Conservation (phyloP, 139 green algal genomes). For the Haematococcus lacustris region DNA sequence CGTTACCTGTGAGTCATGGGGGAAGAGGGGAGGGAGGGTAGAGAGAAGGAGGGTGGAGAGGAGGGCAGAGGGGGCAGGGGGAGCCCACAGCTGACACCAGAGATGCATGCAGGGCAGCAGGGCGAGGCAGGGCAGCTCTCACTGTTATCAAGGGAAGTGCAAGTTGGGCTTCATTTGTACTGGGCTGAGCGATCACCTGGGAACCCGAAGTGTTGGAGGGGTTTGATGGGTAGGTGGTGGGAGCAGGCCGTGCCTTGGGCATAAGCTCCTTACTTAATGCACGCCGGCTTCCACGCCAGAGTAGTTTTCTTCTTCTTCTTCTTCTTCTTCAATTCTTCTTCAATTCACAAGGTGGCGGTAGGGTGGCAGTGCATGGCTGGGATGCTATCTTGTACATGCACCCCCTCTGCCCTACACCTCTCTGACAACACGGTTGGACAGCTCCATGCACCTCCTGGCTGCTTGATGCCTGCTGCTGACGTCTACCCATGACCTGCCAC, state of each 20-base stretch:
- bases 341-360: too few relatives aligned
- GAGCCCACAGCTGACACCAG: neutral
- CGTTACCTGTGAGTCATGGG: constrained; percentile 34
- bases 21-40: neutral
- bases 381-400: neutral
- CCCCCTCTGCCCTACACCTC: neutral
- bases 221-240: too few relatives aligned
- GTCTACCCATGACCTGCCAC: neutral
- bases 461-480: neutral
- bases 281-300: too few relatives aligned
- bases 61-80: neutral
- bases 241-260: too few relatives aligned
- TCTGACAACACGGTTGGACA: too few relatives aligned
- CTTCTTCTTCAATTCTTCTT: too few relatives aligned
- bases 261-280: too few relatives aligned
- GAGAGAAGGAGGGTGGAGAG: neutral
- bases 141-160: neutral
- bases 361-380: neutral
- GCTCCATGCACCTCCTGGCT: neutral
- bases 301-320: too few relatives aligned
- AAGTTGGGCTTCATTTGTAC: neutral
- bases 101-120: neutral
- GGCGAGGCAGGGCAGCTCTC: neutral
- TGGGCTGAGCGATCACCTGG: neutral
- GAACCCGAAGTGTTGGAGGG: too few relatives aligned